Evolutionary conservation across 1,139 yeast genomes (phyloP).

Genomic region (Debaryomyces udenii): DNA sequence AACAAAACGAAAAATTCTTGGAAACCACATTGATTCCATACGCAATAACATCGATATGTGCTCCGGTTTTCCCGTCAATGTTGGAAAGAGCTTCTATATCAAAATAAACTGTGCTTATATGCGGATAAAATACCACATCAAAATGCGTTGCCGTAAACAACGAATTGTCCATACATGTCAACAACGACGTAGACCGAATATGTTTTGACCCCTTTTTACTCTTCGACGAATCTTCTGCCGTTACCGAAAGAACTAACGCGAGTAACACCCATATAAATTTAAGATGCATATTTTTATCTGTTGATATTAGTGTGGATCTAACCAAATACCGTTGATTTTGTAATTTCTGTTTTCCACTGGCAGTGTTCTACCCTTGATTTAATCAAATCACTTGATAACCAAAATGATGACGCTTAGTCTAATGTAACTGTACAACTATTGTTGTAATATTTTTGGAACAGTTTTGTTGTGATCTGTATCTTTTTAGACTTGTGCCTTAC

Average conservation of each 20-base stretch:
- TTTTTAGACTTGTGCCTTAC: too few species aligned
- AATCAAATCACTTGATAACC: too few species aligned
- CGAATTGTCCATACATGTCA: constrained; percentile 92
- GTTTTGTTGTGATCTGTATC: too few species aligned
- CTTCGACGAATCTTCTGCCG: constrained; percentile 15
- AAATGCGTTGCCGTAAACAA: constrained; percentile 86
- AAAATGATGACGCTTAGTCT: too few species aligned
- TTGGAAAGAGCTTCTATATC: constrained; percentile 81
- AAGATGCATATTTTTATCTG: constrained; percentile 8
- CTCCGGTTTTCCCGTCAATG: constrained; percentile 71
- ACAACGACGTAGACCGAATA: constrained; percentile 68
- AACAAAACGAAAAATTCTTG: constrained; percentile 65
- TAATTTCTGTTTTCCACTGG: too few species aligned
- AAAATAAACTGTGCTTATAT: constrained; percentile 61
- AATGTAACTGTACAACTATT: too few species aligned
- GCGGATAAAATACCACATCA: constrained; percentile 72
- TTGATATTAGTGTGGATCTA: not conserved
- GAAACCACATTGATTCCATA: constrained; percentile 78
- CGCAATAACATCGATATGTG: constrained; percentile 68
- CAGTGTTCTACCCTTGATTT: too few species aligned
- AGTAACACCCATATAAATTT: constrained; percentile 12
- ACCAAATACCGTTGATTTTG: too few species aligned
- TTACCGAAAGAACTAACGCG: constrained; percentile 12
- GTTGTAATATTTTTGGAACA: too few species aligned
- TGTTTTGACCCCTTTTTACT: constrained; percentile 28